Percentiles rank a stretch among this genome's conserved stretches.
Evolutionary conservation across 306 rosid genomes (phyloP).

Genomic region (Boehmeria nivea): DNA sequence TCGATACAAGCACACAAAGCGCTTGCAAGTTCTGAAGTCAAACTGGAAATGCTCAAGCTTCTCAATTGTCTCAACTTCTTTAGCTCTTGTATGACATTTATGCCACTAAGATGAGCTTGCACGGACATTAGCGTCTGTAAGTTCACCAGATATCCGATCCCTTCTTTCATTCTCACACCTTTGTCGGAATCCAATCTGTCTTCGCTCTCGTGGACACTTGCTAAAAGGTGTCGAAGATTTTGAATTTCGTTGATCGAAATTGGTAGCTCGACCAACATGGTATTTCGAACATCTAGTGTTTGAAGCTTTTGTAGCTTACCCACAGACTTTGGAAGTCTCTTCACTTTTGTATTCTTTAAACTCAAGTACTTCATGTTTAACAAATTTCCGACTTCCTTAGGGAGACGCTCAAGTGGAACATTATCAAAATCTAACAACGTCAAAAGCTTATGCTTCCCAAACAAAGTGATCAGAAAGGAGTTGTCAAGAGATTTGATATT

Average conservation of each 20-base stretch:
- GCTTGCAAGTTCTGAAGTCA: not conserved
- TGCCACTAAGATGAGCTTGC: not conserved
- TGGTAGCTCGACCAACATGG: not conserved
- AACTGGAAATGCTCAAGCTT: not conserved
- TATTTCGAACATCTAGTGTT: not conserved
- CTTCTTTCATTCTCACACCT: not conserved
- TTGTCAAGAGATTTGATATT: too few relatives aligned
- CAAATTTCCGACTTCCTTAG: not conserved
- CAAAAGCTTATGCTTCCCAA: not conserved
- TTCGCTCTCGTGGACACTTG: not conserved
- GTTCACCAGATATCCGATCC: not conserved
- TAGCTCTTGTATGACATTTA: not conserved
- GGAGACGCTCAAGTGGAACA: not conserved
- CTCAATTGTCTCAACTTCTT: slow-evolving; percentile 2
- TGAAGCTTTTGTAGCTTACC: slow-evolving; percentile 5
- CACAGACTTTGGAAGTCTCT: not conserved
- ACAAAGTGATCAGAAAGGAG: not conserved
- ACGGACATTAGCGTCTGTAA: not conserved
- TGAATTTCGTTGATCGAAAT: not conserved
- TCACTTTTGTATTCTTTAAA: not conserved
- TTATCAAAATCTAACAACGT: slow-evolving; percentile 4
- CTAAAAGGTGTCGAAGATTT: not conserved
- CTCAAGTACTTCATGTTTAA: slow-evolving; percentile 5
- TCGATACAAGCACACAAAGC: not conserved
- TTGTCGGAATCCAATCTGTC: not conserved